Conservation (phyloP, 225 moss, liverwort and hornwort genomes). For the Marchantia paleacea region DNA sequence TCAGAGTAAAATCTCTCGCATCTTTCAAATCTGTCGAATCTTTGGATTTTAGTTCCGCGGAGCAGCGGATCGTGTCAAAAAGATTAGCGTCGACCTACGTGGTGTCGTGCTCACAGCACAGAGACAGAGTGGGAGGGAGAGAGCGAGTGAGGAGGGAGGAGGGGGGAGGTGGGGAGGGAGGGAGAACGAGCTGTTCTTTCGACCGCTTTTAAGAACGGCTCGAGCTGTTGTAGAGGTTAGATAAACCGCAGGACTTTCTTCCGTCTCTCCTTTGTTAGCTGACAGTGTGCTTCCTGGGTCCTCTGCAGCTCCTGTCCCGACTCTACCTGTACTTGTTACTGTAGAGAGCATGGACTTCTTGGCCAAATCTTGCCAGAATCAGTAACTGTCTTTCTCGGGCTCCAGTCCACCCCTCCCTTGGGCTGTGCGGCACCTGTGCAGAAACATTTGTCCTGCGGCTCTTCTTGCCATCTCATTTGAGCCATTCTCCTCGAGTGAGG, state of each 20-base stretch:
- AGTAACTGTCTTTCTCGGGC: not conserved
- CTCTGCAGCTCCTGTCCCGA: not conserved
- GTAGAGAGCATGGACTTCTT: not conserved
- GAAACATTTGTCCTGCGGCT: not conserved
- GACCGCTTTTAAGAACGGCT: not conserved
- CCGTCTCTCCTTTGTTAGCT: not conserved
- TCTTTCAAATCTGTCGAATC: not conserved
- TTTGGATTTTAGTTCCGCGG: not conserved
- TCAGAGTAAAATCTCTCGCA: not conserved
- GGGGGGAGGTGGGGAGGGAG: not conserved
- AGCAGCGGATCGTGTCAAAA: not conserved
- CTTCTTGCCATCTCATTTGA: not conserved
- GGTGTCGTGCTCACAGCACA: not conserved
- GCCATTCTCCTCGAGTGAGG: not conserved
- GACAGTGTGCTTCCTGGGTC: not conserved
- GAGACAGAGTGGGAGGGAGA: not conserved
- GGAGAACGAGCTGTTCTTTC: not conserved
- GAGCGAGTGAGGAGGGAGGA: not conserved
- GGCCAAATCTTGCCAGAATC: not conserved
- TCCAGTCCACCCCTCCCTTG: not conserved
- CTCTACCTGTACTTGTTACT: not conserved
- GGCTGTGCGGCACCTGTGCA: not conserved
- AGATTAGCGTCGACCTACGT: not conserved
- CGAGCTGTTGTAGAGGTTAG: not conserved
- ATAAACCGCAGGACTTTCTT: not conserved